These are phyloP conservation scores for Lasiodiplodia sp. DNA, from an alignment of 2,329 filamentous ascomycete genomes.

Conservation along the genomic window DNA sequence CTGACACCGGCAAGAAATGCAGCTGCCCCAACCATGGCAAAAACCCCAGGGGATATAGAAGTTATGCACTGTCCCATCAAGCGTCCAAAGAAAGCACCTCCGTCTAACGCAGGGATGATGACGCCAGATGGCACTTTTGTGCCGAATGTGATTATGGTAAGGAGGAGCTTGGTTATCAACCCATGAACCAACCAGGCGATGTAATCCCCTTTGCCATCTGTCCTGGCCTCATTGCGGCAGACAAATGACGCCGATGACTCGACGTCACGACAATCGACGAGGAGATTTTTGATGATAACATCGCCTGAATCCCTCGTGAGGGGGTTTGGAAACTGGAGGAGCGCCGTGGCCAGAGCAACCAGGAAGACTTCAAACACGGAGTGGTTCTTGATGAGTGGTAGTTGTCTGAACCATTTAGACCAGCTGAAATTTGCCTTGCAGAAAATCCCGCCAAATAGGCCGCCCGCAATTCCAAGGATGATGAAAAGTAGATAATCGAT, in stretches of 20 bases:
- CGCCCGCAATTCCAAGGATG: slow-evolving; percentile 63
- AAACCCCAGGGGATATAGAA: slow-evolving; percentile 63
- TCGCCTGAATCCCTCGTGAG: slow-evolving; percentile 64
- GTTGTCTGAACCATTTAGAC: slow-evolving; percentile 62
- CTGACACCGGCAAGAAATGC: slow-evolving; percentile 66
- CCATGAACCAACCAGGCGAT: slow-evolving; percentile 62
- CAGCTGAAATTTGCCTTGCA: slow-evolving; percentile 66
- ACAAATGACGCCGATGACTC: slow-evolving; percentile 53
- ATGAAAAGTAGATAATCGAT: slow-evolving; percentile 65
- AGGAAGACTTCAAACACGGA: slow-evolving; percentile 64
- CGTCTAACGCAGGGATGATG: slow-evolving; percentile 67
- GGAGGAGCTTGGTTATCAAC: slow-evolving; percentile 61
- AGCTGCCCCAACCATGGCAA: slow-evolving; percentile 67
- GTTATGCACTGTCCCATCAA: slow-evolving; percentile 57
- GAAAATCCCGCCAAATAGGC: slow-evolving; percentile 66
- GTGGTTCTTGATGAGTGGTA: slow-evolving; percentile 60
- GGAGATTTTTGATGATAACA: slow-evolving; percentile 62
- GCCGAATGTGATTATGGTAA: slow-evolving; percentile 66
- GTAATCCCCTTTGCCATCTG: slow-evolving; percentile 49
- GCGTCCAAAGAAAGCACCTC: slow-evolving; percentile 65
- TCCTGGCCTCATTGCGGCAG: slow-evolving; percentile 56
- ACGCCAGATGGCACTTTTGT: slow-evolving; percentile 67
- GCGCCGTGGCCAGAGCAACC: slow-evolving; percentile 60
- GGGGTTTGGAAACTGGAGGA: slow-evolving; percentile 65
- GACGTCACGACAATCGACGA: slow-evolving; percentile 60